Conservation (phyloP, 2,329 filamentous ascomycete genomes). For the Phialocephala subalpina region DNA sequence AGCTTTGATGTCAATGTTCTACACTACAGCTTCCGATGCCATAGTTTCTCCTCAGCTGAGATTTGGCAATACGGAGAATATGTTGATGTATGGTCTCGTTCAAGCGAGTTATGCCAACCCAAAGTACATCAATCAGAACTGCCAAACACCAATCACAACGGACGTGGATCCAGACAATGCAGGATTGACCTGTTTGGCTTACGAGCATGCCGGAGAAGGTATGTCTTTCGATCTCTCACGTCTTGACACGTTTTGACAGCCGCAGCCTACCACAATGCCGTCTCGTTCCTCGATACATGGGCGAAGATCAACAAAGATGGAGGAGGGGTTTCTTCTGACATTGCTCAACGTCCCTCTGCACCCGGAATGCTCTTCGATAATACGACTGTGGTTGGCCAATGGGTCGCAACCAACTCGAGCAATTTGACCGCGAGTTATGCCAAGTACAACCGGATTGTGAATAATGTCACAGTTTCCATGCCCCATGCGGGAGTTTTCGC, state of each 20-base stretch:
- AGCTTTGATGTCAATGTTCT: slow-evolving; percentile 73
- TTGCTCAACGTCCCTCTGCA: slow-evolving; percentile 62
- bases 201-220: slow-evolving; percentile 73
- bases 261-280: slow-evolving; percentile 71
- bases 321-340: slow-evolving; percentile 49
- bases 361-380: slow-evolving; percentile 75
- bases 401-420: slow-evolving; percentile 66
- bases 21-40: slow-evolving; percentile 79
- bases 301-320: slow-evolving; percentile 50
- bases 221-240: slow-evolving; percentile 27
- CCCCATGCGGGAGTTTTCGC: slow-evolving; percentile 74
- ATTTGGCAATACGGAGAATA: slow-evolving; percentile 59
- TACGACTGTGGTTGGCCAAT: slow-evolving; percentile 72
- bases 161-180: slow-evolving; percentile 49
- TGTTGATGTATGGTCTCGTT: slow-evolving; percentile 63
- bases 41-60: slow-evolving; percentile 78
- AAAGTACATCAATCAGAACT: slow-evolving; percentile 60
- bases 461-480: slow-evolving; percentile 81
- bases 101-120: slow-evolving; percentile 70
- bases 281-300: slow-evolving; percentile 68
- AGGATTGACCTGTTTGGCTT: slow-evolving; percentile 68
- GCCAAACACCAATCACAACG: slow-evolving; percentile 65
- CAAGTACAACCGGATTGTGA: slow-evolving; percentile 65
- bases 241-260: neutral
- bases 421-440: slow-evolving; percentile 61